These are phyloP conservation scores for Pyrenochaeta sp. DNA, from an alignment of 2,329 filamentous ascomycete genomes.

Conservation along the genomic window DNA sequence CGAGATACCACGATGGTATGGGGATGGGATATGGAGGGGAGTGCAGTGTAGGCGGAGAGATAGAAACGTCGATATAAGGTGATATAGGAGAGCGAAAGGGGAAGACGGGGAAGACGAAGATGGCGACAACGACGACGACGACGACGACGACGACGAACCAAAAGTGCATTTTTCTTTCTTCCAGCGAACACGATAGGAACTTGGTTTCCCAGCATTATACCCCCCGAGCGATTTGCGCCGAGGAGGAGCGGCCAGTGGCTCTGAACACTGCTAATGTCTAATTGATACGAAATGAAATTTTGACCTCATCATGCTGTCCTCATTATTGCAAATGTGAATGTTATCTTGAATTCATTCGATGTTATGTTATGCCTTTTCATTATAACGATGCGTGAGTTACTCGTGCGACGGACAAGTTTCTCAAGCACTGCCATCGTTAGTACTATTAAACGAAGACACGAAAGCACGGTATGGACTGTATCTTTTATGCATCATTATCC, in stretches of 20 bases:
- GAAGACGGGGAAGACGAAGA: not conserved
- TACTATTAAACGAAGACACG: too few species aligned
- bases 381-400: too few species aligned
- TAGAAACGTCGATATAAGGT: not conserved
- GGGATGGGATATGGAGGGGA: not conserved
- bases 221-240: not conserved
- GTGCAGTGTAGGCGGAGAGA: not conserved
- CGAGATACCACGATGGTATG: too few species aligned
- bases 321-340: not conserved
- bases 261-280: not conserved
- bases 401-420: too few species aligned
- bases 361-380: too few species aligned
- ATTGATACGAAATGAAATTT: not conserved
- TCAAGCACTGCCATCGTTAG: too few species aligned
- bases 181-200: not conserved
- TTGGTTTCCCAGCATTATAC: not conserved
- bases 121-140: too few species aligned
- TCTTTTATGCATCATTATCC: too few species aligned
- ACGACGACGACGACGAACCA: not conserved
- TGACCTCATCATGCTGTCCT: too few species aligned
- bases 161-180: not conserved
- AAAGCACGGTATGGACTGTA: too few species aligned
- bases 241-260: not conserved
- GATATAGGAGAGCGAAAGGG: not conserved
- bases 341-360: not conserved